Evolutionary conservation across 2,329 filamentous ascomycete genomes (phyloP), one percentile per base, ranked within the genome.

Genomic region (Diaporthe sp.): DNA sequence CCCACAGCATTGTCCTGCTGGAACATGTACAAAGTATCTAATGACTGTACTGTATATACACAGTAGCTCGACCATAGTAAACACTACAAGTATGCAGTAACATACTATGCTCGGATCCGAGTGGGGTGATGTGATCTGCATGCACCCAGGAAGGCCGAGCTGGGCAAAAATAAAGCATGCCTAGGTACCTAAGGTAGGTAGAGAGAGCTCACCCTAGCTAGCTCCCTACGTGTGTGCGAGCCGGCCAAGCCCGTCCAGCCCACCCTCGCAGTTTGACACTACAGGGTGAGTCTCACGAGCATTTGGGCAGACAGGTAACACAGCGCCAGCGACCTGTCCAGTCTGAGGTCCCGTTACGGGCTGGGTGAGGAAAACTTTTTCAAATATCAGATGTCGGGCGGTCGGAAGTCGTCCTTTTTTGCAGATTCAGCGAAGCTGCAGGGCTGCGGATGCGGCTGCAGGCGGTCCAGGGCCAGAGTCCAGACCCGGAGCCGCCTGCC

Each of bases 301-400:
- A 42, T 25, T 12, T 19, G 22, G n/a, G 44, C 12, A 68, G 62
- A 39, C 13, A 37, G 34, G 44, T 37, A 37, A 39, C 28, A 68
- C 44, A 34, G 46, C 62, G 12, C 5, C 17, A 51, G 15, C 8
- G 5, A 13, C 42, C 22, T 61, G 31, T 19, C 53, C 69, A 61
- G 31, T 53, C 4, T 22, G 22, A 53, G 49, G 22, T 13, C 49
- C n/a, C 7, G 4, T 53, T 13, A 39, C 8, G 22, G 46, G 31
- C 31, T 28, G 25, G 59, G 12, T 12, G 28, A 72, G n/a, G 7
- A 37, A 53, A 51, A 53, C 2, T 53, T 62, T 51, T 53, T 3
- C 57, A 62, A 13, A 44, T 65, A 31, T 65, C 69, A 72, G 39
- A 39, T 73, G 39, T 65, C 46, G 58, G 44, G 28, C 46, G 58